Evolutionary conservation across 257 asterid genomes (phyloP).

Genomic region (Lithospermum erythrorhizon): DNA sequence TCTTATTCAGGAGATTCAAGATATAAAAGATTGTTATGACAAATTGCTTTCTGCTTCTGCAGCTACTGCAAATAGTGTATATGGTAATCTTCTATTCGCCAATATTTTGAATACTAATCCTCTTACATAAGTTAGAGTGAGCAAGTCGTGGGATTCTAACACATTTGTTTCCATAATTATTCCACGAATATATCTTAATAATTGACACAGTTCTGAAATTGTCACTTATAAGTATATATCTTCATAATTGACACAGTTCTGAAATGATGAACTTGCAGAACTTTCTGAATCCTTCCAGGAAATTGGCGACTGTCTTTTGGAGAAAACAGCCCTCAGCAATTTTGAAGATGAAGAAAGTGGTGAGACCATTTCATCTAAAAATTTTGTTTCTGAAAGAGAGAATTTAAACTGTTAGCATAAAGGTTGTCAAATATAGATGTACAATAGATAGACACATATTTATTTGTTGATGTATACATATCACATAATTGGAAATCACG

Average conservation of each 20-base stretch:
- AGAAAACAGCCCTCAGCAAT: conserved; percentile 74
- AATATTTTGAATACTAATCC: background rate
- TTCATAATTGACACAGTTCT: background rate
- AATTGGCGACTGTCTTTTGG: conserved; percentile 94
- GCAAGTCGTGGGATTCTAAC: background rate
- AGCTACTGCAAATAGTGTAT: conserved; percentile 83
- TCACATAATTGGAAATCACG: no score
- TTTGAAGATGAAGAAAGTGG: conserved; percentile 74
- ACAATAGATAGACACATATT: no score
- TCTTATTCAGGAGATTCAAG: conserved; percentile 66
- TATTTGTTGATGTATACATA: no score
- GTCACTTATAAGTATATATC: background rate
- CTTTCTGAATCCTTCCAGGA: conserved; percentile 80
- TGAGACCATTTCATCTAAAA: conserved; percentile 19
- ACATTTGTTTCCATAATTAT: background rate
- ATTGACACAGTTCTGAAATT: conserved; percentile 6
- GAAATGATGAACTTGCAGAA: conserved; percentile 34
- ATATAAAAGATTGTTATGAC: conserved; percentile 83
- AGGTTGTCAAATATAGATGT: background rate
- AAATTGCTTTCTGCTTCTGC: conserved; percentile 87
- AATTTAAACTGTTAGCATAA: background rate
- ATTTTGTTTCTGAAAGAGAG: background rate
- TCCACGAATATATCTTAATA: conserved; percentile 1
- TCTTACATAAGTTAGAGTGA: background rate
- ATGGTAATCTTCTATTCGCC: conserved; percentile 34